Evolutionary conservation across 164 flowering plant species (phyloP), one percentile per base, ranked within the genome.

Genomic region (Magnolia sinica): DNA sequence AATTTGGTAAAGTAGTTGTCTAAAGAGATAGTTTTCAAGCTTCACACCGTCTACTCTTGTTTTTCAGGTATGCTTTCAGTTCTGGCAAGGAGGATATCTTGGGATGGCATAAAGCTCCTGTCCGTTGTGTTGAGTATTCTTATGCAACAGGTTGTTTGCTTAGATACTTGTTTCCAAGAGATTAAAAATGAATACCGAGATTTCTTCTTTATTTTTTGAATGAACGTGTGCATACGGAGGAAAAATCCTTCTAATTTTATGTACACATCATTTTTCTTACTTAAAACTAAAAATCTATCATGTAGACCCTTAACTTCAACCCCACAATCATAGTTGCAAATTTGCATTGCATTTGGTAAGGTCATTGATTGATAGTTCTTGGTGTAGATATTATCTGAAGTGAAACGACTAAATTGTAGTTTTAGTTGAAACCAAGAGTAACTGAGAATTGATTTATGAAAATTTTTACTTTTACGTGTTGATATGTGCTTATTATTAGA

Each of bases 81-180:
- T 69, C 82, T 70, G 92, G 91, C 22, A 92, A 90, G 83, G 98
- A 91, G 78, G 98, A 94, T 83, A 87, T 92, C 49, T 79, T 96
- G 82, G 99, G 99, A 71, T 89, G 68, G 78, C 99, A 96, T 79
- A 98, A 96, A 79, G 97, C 95, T 68, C 98, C 96, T 73, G 98
- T 92, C 37, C 97, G 98, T 18, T 96, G 99, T 76, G 81, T 96
- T 75, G 99, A 96, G 78, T 96, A 96, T 84, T 96, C 99, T 58
- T 92, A 93, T 84, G 91, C 95, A 11, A 85, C 96, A 83, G 99
- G 99, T 96, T 52, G 70, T 66, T 67, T 61, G 8, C 22, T 74
- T 50, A 37, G n/a, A 49, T 74, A 37, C 59, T 49, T 45, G 22
- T 22, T 74, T 59, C 19, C 23, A 4, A 8, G 27, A 23, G 13